Evolutionary conservation across 495 filamentous ascomycete genomes (phyloP).

Genomic region (Penicillium egyptiacum): DNA sequence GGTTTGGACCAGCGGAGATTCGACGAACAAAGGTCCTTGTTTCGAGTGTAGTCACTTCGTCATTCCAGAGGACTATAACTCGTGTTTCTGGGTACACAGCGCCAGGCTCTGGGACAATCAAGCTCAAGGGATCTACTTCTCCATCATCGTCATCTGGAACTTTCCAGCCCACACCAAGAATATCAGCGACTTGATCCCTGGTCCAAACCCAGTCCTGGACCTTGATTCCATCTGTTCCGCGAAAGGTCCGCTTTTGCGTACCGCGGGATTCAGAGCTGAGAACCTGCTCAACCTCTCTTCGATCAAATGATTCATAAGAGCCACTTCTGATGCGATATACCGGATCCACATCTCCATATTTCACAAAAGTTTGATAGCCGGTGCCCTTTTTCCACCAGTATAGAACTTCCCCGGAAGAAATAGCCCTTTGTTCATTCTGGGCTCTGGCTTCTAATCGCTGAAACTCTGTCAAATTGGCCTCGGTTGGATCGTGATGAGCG

Average conservation of each 20-base stretch:
- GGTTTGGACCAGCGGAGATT: not conserved
- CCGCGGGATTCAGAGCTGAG: conserved; percentile 2
- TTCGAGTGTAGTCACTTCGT: not conserved
- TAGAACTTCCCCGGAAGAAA: not conserved
- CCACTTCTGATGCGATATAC: conserved; percentile 1
- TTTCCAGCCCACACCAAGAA: not conserved
- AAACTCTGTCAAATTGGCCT: no score
- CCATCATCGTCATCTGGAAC: not conserved
- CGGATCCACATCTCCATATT: not conserved
- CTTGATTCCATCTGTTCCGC: not conserved
- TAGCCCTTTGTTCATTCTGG: not conserved
- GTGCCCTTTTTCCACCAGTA: conserved; percentile 4
- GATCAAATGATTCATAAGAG: conserved; percentile 1
- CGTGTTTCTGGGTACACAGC: not conserved
- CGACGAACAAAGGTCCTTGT: not conserved
- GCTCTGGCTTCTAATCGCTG: conserved; percentile 1
- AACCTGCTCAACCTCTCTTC: not conserved
- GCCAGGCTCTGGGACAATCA: not conserved
- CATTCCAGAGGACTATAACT: not conserved
- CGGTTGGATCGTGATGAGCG: no score
- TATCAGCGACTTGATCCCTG: not conserved
- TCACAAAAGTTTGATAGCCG: not conserved
- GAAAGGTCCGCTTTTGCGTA: not conserved
- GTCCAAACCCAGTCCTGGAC: not conserved
- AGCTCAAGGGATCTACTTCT: not conserved